These are phyloP conservation scores for Fistulifera pelliculosa DNA, from an alignment of 108 stramenopile genomes.

Conservation along the genomic window DNA sequence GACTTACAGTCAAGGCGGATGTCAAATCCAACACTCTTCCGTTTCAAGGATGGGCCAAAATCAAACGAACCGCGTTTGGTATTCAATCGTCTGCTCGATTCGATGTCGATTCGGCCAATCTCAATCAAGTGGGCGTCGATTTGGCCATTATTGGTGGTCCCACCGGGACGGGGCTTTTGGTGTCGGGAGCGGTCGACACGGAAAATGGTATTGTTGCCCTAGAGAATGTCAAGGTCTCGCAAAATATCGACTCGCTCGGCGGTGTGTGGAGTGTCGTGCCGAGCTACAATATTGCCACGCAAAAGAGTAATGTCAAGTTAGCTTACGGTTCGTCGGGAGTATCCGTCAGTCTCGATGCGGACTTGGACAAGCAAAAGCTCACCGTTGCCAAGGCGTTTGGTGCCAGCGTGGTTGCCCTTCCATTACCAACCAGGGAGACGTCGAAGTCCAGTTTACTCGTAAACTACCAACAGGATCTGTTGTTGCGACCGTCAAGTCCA, in stretches of 20 bases:
- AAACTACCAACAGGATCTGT: slow-evolving; percentile 12
- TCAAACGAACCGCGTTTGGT: slow-evolving; percentile 13
- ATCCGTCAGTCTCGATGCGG: slow-evolving; percentile 20
- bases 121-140: slow-evolving; percentile 23
- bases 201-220: slow-evolving; percentile 11
- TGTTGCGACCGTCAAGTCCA: slow-evolving; percentile 33
- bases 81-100: slow-evolving; percentile 23
- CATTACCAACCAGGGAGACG: slow-evolving; percentile 19
- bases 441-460: slow-evolving; percentile 8
- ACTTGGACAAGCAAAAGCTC: slow-evolving; percentile 13
- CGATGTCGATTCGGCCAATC: slow-evolving; percentile 14
- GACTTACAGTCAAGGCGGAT: background rate
- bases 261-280: slow-evolving; percentile 29
- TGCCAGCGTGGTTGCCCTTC: slow-evolving; percentile 18
- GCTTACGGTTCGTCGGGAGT: slow-evolving; percentile 24
- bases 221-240: slow-evolving; percentile 21
- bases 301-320: slow-evolving; percentile 17
- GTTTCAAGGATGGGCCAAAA: slow-evolving; percentile 20
- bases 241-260: slow-evolving; percentile 16
- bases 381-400: slow-evolving; percentile 25
- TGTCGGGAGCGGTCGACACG: slow-evolving; percentile 27
- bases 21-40: slow-evolving; percentile 1
- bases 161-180: slow-evolving; percentile 13
- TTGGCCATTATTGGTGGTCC: slow-evolving; percentile 15
- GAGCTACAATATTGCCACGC: slow-evolving; percentile 18